These are phyloP conservation scores for Sclerotinia spermophila DNA, from an alignment of 2,329 filamentous ascomycete genomes.

Conservation along the genomic window DNA sequence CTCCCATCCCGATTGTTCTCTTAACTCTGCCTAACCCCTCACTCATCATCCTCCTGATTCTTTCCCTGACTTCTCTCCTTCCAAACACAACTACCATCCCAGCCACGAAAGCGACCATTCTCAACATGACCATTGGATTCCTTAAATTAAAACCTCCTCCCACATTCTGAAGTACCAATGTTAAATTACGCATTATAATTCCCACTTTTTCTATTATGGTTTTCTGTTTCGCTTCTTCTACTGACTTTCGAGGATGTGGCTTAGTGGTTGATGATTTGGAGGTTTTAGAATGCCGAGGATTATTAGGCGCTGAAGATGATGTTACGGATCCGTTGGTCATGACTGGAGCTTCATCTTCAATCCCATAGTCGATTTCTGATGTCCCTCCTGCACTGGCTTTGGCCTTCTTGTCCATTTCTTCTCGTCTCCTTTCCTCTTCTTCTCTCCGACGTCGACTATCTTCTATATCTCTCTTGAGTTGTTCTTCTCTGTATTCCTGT, in stretches of 20 bases:
- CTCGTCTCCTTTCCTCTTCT: slow-evolving; percentile 54
- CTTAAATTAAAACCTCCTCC: slow-evolving; percentile 46
- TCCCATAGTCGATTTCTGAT: slow-evolving; percentile 66
- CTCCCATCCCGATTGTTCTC: slow-evolving; percentile 79
- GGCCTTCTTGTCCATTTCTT: slow-evolving; percentile 41
- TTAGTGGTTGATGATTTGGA: slow-evolving; percentile 32
- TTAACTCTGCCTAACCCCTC: slow-evolving; percentile 57
- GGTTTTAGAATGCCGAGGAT: slow-evolving; percentile 34
- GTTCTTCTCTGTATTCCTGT: slow-evolving; percentile 53
- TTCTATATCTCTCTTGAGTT: slow-evolving; percentile 53
- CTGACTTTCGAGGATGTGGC: slow-evolving; percentile 17
- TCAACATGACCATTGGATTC: slow-evolving; percentile 55
- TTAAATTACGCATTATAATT: slow-evolving; percentile 51
- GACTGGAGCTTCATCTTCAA: slow-evolving; percentile 44
- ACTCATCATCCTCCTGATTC: slow-evolving; percentile 64
- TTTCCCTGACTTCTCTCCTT: slow-evolving; percentile 69
- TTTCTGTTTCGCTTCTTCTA: slow-evolving; percentile 19
- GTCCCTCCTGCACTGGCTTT: slow-evolving; percentile 52
- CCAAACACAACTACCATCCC: slow-evolving; percentile 75
- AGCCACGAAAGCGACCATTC: slow-evolving; percentile 72
- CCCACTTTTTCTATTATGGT: slow-evolving; percentile 23
- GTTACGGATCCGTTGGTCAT: background rate
- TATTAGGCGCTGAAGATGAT: slow-evolving; percentile 19
- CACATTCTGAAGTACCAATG: slow-evolving; percentile 49
- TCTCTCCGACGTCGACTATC: slow-evolving; percentile 55